Evolutionary conservation across 805 yeast species (phyloP), one percentile per base, ranked within the genome.

Genomic region (Alloascoidea africana): DNA sequence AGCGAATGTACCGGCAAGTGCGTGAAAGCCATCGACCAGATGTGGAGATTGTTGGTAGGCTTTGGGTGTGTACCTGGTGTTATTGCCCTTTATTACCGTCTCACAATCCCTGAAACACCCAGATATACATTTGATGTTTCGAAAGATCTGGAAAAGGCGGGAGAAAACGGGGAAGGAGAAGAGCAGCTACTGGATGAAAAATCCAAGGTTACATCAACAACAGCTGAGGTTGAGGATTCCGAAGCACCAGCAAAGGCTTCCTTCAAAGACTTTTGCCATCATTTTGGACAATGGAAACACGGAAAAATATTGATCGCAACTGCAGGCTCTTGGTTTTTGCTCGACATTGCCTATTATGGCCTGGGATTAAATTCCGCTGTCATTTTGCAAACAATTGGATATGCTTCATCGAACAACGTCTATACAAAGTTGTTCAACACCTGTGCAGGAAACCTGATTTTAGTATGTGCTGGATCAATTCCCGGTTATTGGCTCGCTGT

Each of bases 31-130:
- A 70, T 80, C 61, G 95, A 85, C 63, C 85, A 77, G 63, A 83
- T 84, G 86, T 85, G 96, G 96, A 82, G 96, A 76, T 69, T 85
- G 45, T 60, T 85, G 42, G 62, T 85, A 55, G 95, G 96, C 52
- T 69, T 87, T 46, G 95, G 96, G 56, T 76, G 83, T 64, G 80
- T 85, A 48, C 95, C 96, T 48, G 95, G 94, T 60, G 46, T 67
- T 44, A 57, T 79, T 56, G 93, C 94, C 34, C 68, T n/a, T n/a
- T n/a, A n/a, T n/a, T n/a, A n/a, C n/a, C n/a, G n/a, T n/a, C n/a
- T n/a, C n/a, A n/a, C n/a, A n/a, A n/a, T n/a, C n/a, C n/a, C n/a
- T n/a, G n/a, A n/a, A n/a, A n/a, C n/a, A n/a, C n/a, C n/a, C n/a
- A n/a, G n/a, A n/a, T n/a, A n/a, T 65, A 66, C 86, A 37, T 69